Percentiles rank a stretch among this genome's conserved stretches.
These are phyloP conservation scores for Hippophae rhamnoides DNA, from an alignment of 306 rosid species.

Conservation along the genomic window DNA sequence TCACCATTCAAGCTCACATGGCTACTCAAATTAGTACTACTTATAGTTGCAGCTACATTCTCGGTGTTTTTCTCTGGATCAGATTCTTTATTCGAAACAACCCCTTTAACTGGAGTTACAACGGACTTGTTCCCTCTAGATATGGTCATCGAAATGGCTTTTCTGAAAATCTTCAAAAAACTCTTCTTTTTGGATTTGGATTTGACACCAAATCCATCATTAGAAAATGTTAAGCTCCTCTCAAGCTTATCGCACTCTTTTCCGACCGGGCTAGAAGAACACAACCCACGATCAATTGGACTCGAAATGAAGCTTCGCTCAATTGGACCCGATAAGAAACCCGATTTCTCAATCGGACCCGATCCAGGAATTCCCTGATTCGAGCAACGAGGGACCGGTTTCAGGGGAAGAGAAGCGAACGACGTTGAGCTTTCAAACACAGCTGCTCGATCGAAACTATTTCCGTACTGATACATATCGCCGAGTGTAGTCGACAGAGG, in stretches of 20 bases:
- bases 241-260: slow-evolving; percentile 23
- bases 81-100: slow-evolving; percentile 12
- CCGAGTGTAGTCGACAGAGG: slow-evolving; percentile 45
- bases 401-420: slow-evolving; percentile 51
- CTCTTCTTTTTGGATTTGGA: slow-evolving; percentile 5
- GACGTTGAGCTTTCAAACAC: slow-evolving; percentile 59
- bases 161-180: slow-evolving; percentile 30
- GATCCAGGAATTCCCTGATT: slow-evolving; percentile 11
- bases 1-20: slow-evolving; percentile 15
- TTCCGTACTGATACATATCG: slow-evolving; percentile 27
- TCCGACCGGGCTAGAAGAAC: slow-evolving; percentile 21
- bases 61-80: slow-evolving; percentile 24
- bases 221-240: slow-evolving; percentile 13
- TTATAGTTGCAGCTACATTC: slow-evolving; percentile 17
- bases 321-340: slow-evolving; percentile 36
- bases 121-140: slow-evolving; percentile 15
- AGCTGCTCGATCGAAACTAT: slow-evolving; percentile 42
- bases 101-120: slow-evolving; percentile 15
- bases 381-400: slow-evolving; percentile 31
- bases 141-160: slow-evolving; percentile 20
- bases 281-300: slow-evolving; percentile 26
- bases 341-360: slow-evolving; percentile 28
- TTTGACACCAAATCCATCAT: slow-evolving; percentile 7
- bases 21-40: slow-evolving; percentile 25
- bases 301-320: slow-evolving; percentile 25